These are phyloP conservation scores for Saturnispora dispora DNA, from an alignment of 805 yeast genomes.

Conservation along the genomic window DNA sequence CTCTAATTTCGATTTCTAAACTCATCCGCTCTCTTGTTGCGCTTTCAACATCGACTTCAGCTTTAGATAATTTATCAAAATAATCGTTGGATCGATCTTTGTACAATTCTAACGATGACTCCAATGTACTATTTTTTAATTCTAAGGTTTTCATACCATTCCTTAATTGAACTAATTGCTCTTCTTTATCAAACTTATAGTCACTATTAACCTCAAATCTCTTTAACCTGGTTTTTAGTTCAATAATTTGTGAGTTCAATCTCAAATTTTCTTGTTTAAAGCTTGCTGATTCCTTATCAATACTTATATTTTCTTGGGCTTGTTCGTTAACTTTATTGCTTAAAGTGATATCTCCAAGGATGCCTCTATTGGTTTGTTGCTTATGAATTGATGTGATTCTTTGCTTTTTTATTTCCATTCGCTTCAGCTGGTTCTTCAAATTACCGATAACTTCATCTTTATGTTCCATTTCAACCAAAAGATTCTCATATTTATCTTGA, in stretches of 20 bases:
- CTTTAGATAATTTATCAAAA: constrained; percentile 61
- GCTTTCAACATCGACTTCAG: constrained; percentile 62
- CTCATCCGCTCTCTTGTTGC: constrained; percentile 54
- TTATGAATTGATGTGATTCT: constrained; percentile 9
- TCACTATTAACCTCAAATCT: constrained; percentile 23
- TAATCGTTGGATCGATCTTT: constrained; percentile 68
- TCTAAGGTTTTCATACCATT: constrained; percentile 49
- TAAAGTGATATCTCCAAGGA: constrained; percentile 3
- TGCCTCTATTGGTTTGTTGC: constrained; percentile 1
- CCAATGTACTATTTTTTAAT: constrained; percentile 47
- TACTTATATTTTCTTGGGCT: constrained; percentile 17
- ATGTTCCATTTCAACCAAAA: constrained; percentile 35
- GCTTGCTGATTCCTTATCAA: constrained; percentile 19
- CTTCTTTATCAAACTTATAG: constrained; percentile 26
- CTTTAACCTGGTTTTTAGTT: constrained; percentile 27
- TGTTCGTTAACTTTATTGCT: background rate
- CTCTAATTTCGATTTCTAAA: constrained; percentile 44
- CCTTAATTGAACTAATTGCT: constrained; percentile 36
- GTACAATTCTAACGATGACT: constrained; percentile 49
- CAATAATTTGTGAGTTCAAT: constrained; percentile 28
- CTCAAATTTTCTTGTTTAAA: constrained; percentile 28
- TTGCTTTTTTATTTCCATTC: constrained; percentile 2
- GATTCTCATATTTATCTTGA: constrained; percentile 38
- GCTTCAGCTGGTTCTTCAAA: constrained; percentile 6
- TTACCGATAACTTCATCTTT: constrained; percentile 30